Evolutionary conservation across 192 early-diverging fungal species (phyloP), one percentile per base, ranked within the genome.

Genomic region (Umbelopsis ramanniana): DNA sequence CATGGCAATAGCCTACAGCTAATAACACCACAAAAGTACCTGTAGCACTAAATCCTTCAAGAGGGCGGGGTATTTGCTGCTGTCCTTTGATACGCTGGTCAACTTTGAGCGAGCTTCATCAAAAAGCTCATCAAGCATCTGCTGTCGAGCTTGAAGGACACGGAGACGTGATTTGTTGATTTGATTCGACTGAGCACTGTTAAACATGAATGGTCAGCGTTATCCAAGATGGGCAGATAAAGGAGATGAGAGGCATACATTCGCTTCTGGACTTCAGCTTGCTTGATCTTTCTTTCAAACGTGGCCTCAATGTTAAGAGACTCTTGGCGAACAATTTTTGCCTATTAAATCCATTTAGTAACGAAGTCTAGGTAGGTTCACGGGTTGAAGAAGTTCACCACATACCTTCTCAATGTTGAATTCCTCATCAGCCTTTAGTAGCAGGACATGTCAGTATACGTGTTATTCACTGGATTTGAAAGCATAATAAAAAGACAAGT

Each of bases 401-500:
- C 43, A 54, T 75, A 89, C 89, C 89, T 96, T 96, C 86, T 99
- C 97, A 86, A 99, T 99, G 85, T 99, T 99, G 89, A 98, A 99
- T 77, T 99, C 97, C 74, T 99, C 97, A 81, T 99, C 96, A 63
- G 97, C 97, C 92, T 94, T 43, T 43, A 43, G 40, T 43, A 0
- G 40, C 6, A 43, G 40, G 74, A 21, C 40, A 60, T 26, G 21
- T 46, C 29, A 67, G 19, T 33, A 40, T 45, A 45, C 67, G 10
- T 46, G 33, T 52, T 55, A 19, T 23, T 33, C n/a, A 50, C 48
- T 45, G 22, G 29, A 43, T 29, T 35, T 46, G n/a, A 23, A 69
- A 40, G 67, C 35, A 63, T 48, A 23, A 33, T 52, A 12, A 21
- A 15, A 29, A 35, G 15, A 72, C 19, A 40, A 52, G 14, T 26